phyloP scores from a whole-genome alignment of 2,329 filamentous ascomycete species.

The Penicillium sp. region DNA sequence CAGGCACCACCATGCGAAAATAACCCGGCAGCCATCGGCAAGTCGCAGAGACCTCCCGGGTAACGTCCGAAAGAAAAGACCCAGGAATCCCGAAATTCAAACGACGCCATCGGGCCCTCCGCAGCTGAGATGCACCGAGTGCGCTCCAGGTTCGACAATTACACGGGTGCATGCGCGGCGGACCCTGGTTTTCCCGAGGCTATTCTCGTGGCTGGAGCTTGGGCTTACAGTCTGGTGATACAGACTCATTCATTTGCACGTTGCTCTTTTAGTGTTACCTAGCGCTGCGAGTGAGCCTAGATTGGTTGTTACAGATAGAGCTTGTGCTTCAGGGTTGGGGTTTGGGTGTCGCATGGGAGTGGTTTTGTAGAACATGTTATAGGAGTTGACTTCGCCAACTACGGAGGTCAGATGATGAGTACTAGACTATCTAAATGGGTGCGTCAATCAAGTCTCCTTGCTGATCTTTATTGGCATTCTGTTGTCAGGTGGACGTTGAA shows the following conservation, averaged over 20 bases:
- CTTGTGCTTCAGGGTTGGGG: background rate
- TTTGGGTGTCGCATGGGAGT: background rate
- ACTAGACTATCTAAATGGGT: background rate
- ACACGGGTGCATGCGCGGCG: constrained; percentile 4
- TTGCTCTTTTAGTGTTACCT: background rate
- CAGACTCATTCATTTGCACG: background rate
- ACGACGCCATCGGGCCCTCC: constrained; percentile 7
- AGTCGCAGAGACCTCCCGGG: constrained; percentile 6
- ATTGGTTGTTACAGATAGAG: background rate
- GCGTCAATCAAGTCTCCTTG: background rate
- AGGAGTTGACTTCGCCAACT: background rate
- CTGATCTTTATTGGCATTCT: background rate
- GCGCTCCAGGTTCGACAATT: constrained; percentile 7
- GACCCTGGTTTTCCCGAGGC: constrained; percentile 31
- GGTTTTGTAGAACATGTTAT: background rate
- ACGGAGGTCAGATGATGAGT: background rate
- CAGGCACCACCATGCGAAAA: constrained; percentile 17
- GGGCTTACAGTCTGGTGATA: background rate
- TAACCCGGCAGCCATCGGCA: constrained; percentile 20
- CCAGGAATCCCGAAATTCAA: constrained; percentile 13
- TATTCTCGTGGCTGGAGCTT: constrained; percentile 23
- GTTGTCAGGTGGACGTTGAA: background rate
- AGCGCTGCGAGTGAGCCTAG: background rate
- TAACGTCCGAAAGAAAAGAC: constrained; percentile 13
- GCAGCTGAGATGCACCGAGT: background rate